phyloP scores from a whole-genome alignment of 306 rosid species.

The Quercus alba region DNA sequence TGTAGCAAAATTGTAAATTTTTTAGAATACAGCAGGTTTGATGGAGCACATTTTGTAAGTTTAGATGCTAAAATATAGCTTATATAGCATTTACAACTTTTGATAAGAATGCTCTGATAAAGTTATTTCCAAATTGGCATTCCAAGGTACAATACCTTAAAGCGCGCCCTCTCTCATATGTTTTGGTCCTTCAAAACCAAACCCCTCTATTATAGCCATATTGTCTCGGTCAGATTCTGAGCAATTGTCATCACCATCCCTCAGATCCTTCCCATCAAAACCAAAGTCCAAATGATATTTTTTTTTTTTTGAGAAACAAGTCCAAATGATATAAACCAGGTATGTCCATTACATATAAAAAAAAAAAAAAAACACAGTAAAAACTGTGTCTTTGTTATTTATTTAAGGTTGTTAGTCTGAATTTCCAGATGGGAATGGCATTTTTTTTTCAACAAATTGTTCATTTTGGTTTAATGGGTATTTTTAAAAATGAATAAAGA shows the following conservation, averaged over 20 bases:
- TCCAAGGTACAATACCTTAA: constrained; percentile 30
- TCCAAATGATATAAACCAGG: constrained; percentile 17
- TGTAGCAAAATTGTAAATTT: too few species aligned
- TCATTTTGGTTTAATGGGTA: not conserved
- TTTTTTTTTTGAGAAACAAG: too few species aligned
- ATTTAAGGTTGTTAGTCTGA: not conserved
- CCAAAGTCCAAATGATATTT: constrained; percentile 10
- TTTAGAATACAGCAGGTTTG: too few species aligned
- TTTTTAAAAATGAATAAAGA: not conserved
- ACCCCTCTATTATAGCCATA: not conserved
- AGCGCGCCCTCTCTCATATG: not conserved
- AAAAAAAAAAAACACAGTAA: not conserved
- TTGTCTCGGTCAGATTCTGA: not conserved
- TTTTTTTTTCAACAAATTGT: not conserved
- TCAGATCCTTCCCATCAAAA: constrained; percentile 27
- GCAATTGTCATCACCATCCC: constrained; percentile 19
- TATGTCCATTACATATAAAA: not conserved
- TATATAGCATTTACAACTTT: too few species aligned
- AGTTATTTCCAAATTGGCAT: not conserved
- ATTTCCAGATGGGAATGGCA: not conserved
- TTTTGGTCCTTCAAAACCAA: not conserved
- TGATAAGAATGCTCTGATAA: too few species aligned
- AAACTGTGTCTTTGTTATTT: constrained; percentile 2
- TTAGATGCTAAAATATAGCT: too few species aligned
- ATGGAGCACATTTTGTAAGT: too few species aligned